phyloP scores from a whole-genome alignment of 2,329 filamentous ascomycete genomes.

The Penicillium sp. region DNA sequence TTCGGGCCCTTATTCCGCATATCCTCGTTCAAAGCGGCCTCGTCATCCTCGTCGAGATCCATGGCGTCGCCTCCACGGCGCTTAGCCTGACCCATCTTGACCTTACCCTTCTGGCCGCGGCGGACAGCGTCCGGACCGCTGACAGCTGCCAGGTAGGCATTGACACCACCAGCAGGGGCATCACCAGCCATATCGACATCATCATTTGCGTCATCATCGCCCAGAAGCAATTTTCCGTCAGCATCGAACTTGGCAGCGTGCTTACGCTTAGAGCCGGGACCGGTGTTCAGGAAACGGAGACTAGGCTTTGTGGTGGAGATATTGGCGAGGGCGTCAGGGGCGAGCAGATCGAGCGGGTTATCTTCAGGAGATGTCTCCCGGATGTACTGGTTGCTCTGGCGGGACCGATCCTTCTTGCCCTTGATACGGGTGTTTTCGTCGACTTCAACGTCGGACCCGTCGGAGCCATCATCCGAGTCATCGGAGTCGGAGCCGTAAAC shows the following conservation, averaged over 20 bases:
- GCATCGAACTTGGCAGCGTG: constrained; percentile 44
- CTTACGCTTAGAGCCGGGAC: constrained; percentile 39
- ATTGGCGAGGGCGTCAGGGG: constrained; percentile 82
- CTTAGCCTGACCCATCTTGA: constrained; percentile 57
- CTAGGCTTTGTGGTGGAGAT: constrained; percentile 86
- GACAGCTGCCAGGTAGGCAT: constrained; percentile 63
- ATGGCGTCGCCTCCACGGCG: constrained; percentile 38
- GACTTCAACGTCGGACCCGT: constrained; percentile 48
- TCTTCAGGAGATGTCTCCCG: constrained; percentile 78
- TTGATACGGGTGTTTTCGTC: constrained; percentile 36
- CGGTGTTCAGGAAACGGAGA: constrained; percentile 44
- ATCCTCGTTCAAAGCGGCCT: constrained; percentile 18
- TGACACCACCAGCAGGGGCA: constrained; percentile 45
- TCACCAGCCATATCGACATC: constrained; percentile 38
- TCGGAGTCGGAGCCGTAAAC: constrained; percentile 74
- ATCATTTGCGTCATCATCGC: constrained; percentile 28
- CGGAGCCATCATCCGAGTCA: constrained; percentile 62
- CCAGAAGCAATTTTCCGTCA: constrained; percentile 48
- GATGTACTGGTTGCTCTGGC: constrained; percentile 71
- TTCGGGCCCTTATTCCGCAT: constrained; percentile 16
- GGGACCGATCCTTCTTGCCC: constrained; percentile 43
- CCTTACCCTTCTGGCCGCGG: constrained; percentile 58
- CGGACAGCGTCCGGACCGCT: constrained; percentile 59
- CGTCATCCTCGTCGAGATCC: constrained; percentile 45
- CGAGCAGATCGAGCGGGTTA: constrained; percentile 90